Conservation (phyloP, 176 grass and related monocot species). For the Hordeum marinum region DNA sequence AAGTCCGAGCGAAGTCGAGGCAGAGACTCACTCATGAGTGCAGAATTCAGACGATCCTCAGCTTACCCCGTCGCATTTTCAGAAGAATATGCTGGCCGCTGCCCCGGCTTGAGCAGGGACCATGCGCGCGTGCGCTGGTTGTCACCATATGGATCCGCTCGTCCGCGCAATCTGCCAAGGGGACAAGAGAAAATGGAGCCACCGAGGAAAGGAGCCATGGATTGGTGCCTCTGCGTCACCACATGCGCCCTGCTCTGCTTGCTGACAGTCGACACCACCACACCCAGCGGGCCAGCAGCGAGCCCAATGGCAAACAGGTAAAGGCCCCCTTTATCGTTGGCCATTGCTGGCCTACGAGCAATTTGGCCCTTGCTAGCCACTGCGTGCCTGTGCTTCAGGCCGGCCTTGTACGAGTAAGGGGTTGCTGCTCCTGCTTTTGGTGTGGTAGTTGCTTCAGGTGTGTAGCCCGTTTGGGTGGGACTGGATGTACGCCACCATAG, state of each 20-base stretch:
- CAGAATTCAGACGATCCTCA: neutral
- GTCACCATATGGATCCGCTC: conserved; percentile 7
- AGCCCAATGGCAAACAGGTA: neutral
- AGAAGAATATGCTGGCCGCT: neutral
- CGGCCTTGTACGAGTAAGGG: neutral
- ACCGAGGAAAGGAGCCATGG: conserved; percentile 22
- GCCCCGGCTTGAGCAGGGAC: neutral
- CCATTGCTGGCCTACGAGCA: neutral
- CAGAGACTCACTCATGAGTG: neutral
- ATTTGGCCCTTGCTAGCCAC: neutral
- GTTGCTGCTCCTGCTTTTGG: neutral
- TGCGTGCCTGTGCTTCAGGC: neutral
- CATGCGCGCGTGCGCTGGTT: neutral
- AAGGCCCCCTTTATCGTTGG: conserved; percentile 14
- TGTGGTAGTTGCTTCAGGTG: neutral
- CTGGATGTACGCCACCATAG: neutral
- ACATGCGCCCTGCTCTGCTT: conserved; percentile 6
- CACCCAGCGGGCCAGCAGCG: neutral
- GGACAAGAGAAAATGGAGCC: conserved; percentile 31
- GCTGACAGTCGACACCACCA: neutral
- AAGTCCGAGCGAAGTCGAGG: neutral
- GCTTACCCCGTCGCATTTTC: neutral
- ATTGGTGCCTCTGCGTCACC: neutral
- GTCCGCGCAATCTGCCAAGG: conserved; percentile 4
- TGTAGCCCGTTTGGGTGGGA: neutral